phyloP scores from a whole-genome alignment of 2,329 filamentous ascomycete species.

The Aulographum hederae region DNA sequence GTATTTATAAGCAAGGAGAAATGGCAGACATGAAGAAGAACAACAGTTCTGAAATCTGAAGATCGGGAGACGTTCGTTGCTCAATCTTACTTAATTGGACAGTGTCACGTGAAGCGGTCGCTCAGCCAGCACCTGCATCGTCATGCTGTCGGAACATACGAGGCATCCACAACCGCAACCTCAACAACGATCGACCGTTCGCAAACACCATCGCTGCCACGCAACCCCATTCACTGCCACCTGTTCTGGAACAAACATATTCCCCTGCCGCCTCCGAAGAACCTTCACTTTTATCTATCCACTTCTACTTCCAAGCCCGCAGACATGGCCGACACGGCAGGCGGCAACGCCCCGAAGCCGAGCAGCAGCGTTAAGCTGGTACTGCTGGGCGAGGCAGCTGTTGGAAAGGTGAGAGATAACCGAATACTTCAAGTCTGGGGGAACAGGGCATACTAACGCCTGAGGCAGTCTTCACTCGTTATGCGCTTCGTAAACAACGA shows the following conservation, averaged over 20 bases:
- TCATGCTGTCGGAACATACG: too few relatives aligned
- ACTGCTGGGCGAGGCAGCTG: conserved; percentile 87
- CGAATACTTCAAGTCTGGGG: not conserved
- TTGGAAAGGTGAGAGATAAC: conserved; percentile 64
- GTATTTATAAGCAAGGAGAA: too few relatives aligned
- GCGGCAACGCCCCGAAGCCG: conserved; percentile 58
- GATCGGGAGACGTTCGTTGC: too few relatives aligned
- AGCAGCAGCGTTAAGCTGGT: conserved; percentile 99
- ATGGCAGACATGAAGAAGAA: too few relatives aligned
- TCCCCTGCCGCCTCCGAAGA: not conserved
- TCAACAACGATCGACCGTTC: too few relatives aligned
- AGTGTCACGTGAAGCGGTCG: too few relatives aligned
- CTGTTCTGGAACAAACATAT: not conserved
- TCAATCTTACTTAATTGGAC: too few relatives aligned
- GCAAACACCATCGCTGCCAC: too few relatives aligned
- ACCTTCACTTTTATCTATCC: not conserved
- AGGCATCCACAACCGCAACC: too few relatives aligned
- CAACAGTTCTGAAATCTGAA: too few relatives aligned
- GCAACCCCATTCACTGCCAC: not conserved
- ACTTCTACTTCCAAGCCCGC: too few relatives aligned
- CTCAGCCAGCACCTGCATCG: too few relatives aligned
- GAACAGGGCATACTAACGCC: conserved; percentile 5
- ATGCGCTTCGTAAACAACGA: conserved; percentile 98
- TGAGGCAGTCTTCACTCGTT: conserved; percentile 71
- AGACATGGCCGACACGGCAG: conserved; percentile 55